These are phyloP conservation scores for Trichosanthes cucumerina DNA, from an alignment of 306 rosid genomes.

Conservation along the genomic window DNA sequence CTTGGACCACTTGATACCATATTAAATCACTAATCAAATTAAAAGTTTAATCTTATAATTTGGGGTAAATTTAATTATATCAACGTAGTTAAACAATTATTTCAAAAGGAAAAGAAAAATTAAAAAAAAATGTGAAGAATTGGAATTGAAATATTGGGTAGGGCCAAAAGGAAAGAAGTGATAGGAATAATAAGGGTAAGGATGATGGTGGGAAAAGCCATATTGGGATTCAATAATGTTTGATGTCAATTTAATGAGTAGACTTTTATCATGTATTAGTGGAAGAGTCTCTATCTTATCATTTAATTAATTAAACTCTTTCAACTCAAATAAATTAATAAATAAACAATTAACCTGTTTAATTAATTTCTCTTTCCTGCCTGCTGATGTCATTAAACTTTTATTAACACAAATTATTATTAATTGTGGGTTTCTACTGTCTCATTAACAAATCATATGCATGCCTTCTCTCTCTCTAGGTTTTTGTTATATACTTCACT, in stretches of 20 bases:
- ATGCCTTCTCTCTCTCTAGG: neutral
- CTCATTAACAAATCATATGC: constrained; percentile 7
- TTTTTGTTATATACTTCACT: neutral
- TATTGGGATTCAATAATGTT: constrained; percentile 10
- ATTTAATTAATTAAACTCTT: constrained; percentile 14
- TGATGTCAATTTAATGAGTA: constrained; percentile 10
- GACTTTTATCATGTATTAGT: constrained; percentile 14
- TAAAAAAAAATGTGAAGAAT: too few species aligned
- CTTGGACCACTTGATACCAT: too few species aligned
- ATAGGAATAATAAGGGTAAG: constrained; percentile 7
- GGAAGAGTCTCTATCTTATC: constrained; percentile 32
- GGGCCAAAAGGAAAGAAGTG: neutral
- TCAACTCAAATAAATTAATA: too few species aligned
- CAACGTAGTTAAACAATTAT: too few species aligned
- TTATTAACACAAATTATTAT: neutral
- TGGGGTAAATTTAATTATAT: too few species aligned
- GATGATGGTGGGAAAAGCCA: constrained; percentile 20
- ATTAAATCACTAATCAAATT: too few species aligned
- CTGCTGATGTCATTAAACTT: neutral
- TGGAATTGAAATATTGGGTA: neutral
- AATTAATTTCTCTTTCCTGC: constrained; percentile 16
- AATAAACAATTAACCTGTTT: too few species aligned
- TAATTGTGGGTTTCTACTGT: neutral
- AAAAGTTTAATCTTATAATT: too few species aligned
- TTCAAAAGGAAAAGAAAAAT: too few species aligned